A percentile compares a stretch with the other conserved stretches of the same genome.
Conservation (phyloP, 1,284 basidiomycete species). For the Fomitopsis schrenkii region DNA sequence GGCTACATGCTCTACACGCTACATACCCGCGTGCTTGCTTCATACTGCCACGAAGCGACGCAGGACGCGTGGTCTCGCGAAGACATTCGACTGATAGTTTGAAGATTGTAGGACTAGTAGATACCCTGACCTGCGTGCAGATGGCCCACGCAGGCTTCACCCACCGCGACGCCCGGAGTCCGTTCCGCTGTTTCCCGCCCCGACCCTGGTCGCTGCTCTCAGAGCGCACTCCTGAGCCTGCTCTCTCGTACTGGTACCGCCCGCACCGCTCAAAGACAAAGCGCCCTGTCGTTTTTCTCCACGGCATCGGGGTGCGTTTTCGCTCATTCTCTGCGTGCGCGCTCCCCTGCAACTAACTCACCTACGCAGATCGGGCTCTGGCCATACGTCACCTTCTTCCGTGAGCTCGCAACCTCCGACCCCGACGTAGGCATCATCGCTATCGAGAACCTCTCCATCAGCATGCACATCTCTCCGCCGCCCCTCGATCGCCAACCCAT, state of each 20-base stretch:
- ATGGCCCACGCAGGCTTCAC: slow-evolving; percentile 44
- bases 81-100: not conserved
- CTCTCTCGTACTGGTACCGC: slow-evolving; percentile 60
- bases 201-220: slow-evolving; percentile 46
- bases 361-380: slow-evolving; percentile 51
- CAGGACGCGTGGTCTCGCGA: too few relatives aligned
- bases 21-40: too few relatives aligned
- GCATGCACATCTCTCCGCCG: slow-evolving; percentile 50
- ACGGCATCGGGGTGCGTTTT: slow-evolving; percentile 57
- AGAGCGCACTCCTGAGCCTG: slow-evolving; percentile 29
- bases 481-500: slow-evolving; percentile 38
- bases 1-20: too few relatives aligned
- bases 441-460: slow-evolving; percentile 56
- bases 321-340: not conserved
- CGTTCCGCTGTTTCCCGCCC: slow-evolving; percentile 47
- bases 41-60: too few relatives aligned
- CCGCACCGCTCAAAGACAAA: slow-evolving; percentile 45
- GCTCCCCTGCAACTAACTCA: not conserved
- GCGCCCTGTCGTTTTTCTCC: slow-evolving; percentile 55
- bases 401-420: slow-evolving; percentile 35
- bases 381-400: slow-evolving; percentile 49
- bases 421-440: slow-evolving; percentile 51
- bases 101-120: slow-evolving; percentile 52
- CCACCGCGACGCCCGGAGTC: slow-evolving; percentile 42
- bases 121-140: slow-evolving; percentile 37